Conservation (phyloP, 2,329 filamentous ascomycete genomes). For the Fusarium temperatum region DNA sequence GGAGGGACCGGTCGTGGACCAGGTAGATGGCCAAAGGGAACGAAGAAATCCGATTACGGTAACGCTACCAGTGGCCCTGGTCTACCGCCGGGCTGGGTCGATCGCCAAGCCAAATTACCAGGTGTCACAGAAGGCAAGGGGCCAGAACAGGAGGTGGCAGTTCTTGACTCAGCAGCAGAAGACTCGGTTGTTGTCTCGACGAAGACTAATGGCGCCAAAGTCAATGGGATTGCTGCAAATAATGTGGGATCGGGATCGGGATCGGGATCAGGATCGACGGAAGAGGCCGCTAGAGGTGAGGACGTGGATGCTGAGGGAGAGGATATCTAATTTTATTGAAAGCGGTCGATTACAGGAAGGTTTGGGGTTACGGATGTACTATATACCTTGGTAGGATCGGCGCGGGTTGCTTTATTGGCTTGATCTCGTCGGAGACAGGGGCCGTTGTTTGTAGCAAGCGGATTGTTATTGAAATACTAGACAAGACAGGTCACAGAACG, state of each 20-base stretch:
- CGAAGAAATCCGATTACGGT: slow-evolving; percentile 73
- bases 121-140: slow-evolving; percentile 27
- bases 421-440: slow-evolving; percentile 7
- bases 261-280: neutral
- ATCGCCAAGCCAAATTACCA: slow-evolving; percentile 40
- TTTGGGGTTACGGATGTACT: slow-evolving; percentile 26
- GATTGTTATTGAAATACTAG: slow-evolving; percentile 26
- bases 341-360: neutral
- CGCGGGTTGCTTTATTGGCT: slow-evolving; percentile 22
- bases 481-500: slow-evolving; percentile 2
- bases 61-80: slow-evolving; percentile 73
- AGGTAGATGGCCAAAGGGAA: slow-evolving; percentile 73
- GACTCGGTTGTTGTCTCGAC: slow-evolving; percentile 48
- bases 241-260: slow-evolving; percentile 1
- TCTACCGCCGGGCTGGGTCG: slow-evolving; percentile 65
- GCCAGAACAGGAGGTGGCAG: slow-evolving; percentile 12
- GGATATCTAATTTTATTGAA: slow-evolving; percentile 40
- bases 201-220: slow-evolving; percentile 29
- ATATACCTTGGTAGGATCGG: slow-evolving; percentile 33
- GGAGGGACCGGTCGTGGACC: slow-evolving; percentile 72
- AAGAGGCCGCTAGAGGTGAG: slow-evolving; percentile 27
- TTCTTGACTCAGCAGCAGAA: slow-evolving; percentile 41
- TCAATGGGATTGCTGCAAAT: slow-evolving; percentile 24
- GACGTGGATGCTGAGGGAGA: slow-evolving; percentile 50
- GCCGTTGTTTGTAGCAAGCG: slow-evolving; percentile 29